Percentiles rank a stretch among this genome's conserved stretches.
Conservation (phyloP, 1,284 basidiomycete genomes). For the Irpex rosettiformis region DNA sequence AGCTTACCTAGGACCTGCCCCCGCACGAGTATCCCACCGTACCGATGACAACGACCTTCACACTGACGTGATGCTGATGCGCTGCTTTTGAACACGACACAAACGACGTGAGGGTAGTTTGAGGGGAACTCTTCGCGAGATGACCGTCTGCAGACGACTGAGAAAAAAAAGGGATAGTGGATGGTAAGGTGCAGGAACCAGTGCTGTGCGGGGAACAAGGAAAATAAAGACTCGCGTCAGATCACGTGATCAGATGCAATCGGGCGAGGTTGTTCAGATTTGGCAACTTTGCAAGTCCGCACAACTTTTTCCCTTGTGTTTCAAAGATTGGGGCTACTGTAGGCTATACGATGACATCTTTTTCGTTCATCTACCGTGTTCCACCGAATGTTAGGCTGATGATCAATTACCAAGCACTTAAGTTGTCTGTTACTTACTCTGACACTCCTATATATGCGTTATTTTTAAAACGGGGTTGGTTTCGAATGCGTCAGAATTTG, state of each 20-base stretch:
- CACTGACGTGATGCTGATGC: neutral
- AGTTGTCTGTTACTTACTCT: too few relatives aligned
- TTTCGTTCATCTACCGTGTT: too few relatives aligned
- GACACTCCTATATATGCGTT: too few relatives aligned
- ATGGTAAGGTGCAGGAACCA: conserved; percentile 2
- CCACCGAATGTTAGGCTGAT: too few relatives aligned
- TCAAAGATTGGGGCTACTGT: too few relatives aligned
- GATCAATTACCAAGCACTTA: too few relatives aligned
- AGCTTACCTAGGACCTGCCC: conserved; percentile 1
- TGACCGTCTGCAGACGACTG: neutral
- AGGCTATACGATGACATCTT: too few relatives aligned
- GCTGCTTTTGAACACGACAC: neutral
- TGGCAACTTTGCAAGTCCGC: neutral
- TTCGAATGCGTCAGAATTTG: too few relatives aligned
- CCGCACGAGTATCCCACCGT: conserved; percentile 2
- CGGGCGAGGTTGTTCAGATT: neutral
- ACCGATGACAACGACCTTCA: conserved; percentile 5
- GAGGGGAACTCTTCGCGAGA: neutral
- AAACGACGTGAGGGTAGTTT: neutral
- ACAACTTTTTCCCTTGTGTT: neutral
- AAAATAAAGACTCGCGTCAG: conserved; percentile 14
- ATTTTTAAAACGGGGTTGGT: too few relatives aligned
- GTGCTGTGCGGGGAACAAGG: conserved; percentile 5
- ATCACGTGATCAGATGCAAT: conserved; percentile 3
- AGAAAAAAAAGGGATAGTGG: neutral